Conservation (phyloP, 2,329 filamentous ascomycete species). For the Ciborinia camelliae region DNA sequence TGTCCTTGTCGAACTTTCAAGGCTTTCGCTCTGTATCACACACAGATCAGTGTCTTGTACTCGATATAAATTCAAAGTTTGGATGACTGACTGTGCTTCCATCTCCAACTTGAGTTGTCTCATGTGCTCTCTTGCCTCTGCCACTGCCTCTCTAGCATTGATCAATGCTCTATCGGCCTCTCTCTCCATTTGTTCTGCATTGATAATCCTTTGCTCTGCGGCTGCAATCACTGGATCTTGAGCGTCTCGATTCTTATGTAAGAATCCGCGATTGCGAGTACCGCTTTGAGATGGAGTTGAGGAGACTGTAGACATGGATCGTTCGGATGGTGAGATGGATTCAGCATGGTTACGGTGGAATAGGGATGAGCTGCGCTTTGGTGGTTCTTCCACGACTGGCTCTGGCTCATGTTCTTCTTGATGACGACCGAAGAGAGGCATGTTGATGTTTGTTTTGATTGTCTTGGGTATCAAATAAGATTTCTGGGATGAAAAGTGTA, state of each 20-base stretch:
- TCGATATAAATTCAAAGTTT: no score
- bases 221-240: conserved; percentile 14
- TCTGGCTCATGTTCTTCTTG: conserved; percentile 9
- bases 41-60: background rate
- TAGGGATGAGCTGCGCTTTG: conserved; percentile 13
- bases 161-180: conserved; percentile 16
- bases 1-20: conserved; percentile 15
- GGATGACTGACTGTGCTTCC: conserved; percentile 11
- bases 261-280: background rate
- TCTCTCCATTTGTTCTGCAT: conserved; percentile 12
- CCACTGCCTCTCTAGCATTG: conserved; percentile 12
- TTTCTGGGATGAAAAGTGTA: background rate
- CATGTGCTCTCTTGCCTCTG: conserved; percentile 16
- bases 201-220: conserved; percentile 15
- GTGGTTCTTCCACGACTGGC: conserved; percentile 12
- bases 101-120: conserved; percentile 3
- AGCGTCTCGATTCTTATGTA: conserved; percentile 11
- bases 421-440: conserved; percentile 16
- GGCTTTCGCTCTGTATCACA: conserved; percentile 2
- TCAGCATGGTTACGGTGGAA: conserved; percentile 14
- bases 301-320: conserved; percentile 9
- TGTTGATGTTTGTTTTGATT: background rate
- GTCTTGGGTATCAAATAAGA: background rate
- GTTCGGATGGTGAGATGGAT: conserved; percentile 12
- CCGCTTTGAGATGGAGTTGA: background rate